These are phyloP conservation scores for Pseudocercospora fuligena DNA, from an alignment of 2,329 filamentous ascomycete species.

Conservation along the genomic window DNA sequence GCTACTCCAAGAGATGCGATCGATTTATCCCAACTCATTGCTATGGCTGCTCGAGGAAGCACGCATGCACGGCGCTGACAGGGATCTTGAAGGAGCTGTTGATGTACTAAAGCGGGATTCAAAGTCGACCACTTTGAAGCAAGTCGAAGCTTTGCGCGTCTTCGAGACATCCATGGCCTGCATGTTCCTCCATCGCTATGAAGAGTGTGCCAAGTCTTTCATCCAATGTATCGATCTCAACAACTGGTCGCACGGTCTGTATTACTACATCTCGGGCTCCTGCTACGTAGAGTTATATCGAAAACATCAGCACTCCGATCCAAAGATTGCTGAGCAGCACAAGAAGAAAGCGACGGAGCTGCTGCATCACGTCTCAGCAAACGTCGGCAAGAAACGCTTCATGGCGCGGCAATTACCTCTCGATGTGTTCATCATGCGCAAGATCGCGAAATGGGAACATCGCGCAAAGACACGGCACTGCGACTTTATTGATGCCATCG, in stretches of 20 bases:
- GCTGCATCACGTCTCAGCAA: slow-evolving; percentile 71
- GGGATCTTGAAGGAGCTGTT: slow-evolving; percentile 70
- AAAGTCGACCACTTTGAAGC: slow-evolving; percentile 72
- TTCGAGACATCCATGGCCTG: slow-evolving; percentile 82
- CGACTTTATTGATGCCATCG: slow-evolving; percentile 78
- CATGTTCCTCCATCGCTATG: slow-evolving; percentile 80
- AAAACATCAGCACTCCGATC: slow-evolving; percentile 52
- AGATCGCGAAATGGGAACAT: slow-evolving; percentile 86
- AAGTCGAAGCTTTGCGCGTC: slow-evolving; percentile 80
- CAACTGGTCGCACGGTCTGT: slow-evolving; percentile 87
- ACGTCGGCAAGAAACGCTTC: slow-evolving; percentile 84
- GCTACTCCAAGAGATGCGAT: slow-evolving; percentile 74
- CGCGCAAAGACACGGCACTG: slow-evolving; percentile 70
- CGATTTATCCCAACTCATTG: slow-evolving; percentile 77
- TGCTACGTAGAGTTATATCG: slow-evolving; percentile 84
- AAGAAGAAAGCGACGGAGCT: slow-evolving; percentile 65
- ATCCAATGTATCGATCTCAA: slow-evolving; percentile 74
- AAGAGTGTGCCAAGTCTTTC: slow-evolving; percentile 75
- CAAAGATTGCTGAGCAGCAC: slow-evolving; percentile 54
- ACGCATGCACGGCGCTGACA: slow-evolving; percentile 71
- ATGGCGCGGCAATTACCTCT: slow-evolving; percentile 90
- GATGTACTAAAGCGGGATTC: slow-evolving; percentile 53
- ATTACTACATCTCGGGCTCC: slow-evolving; percentile 84
- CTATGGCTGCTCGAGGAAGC: slow-evolving; percentile 91
- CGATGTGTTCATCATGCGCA: slow-evolving; percentile 81